Evolutionary conservation across 352 stramenopile species (phyloP).

Genomic region (Globisporangium recalcitrans): DNA sequence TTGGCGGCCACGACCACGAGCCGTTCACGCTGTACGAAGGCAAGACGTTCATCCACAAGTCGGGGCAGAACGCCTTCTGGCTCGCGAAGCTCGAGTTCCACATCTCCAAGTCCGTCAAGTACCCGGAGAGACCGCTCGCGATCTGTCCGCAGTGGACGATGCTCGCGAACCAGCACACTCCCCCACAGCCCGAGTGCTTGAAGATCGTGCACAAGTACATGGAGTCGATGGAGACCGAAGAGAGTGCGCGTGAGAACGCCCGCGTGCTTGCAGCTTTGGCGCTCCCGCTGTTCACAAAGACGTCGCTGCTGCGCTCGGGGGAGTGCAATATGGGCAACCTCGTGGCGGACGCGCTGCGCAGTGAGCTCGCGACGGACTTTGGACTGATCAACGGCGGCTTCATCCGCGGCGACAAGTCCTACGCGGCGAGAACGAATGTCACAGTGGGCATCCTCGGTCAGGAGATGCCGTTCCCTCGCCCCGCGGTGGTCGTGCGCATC

Average conservation of each 20-base stretch:
- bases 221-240: conserved; percentile 49
- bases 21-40: conserved; percentile 78
- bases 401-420: conserved; percentile 78
- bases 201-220: conserved; percentile 76
- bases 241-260: conserved; percentile 34
- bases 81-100: conserved; percentile 76
- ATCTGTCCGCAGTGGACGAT: conserved; percentile 79
- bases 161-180: conserved; percentile 58
- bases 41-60: conserved; percentile 88
- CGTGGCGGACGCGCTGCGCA: conserved; percentile 71
- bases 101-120: conserved; percentile 31
- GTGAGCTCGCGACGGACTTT: conserved; percentile 54
- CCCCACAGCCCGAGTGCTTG: conserved; percentile 47
- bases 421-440: conserved; percentile 60
- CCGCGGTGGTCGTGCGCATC: conserved; percentile 64
- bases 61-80: conserved; percentile 85
- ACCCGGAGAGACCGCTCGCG: conserved; percentile 40
- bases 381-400: conserved; percentile 88
- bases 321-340: conserved; percentile 80
- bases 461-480: conserved; percentile 84
- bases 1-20: conserved; percentile 91
- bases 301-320: conserved; percentile 56
- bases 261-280: conserved; percentile 50
- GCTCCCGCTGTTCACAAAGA: conserved; percentile 60
- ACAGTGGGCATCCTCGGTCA: conserved; percentile 71